Evolutionary conservation across 108 stramenopile genomes (phyloP).

Genomic region (Nitzschia palea): DNA sequence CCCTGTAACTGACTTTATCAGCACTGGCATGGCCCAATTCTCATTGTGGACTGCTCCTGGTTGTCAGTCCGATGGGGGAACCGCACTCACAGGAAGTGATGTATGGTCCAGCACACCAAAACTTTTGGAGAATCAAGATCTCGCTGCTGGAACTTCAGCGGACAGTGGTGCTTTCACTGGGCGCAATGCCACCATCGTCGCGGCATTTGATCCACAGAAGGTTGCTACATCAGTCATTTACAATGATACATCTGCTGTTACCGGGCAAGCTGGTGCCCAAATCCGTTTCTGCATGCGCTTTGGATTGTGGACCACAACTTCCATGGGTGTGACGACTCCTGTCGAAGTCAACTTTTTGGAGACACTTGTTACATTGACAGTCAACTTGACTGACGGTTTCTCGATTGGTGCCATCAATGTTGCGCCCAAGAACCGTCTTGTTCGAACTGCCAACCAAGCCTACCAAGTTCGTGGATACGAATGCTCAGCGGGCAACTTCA

Average conservation of each 20-base stretch:
- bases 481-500: neutral
- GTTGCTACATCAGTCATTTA: neutral
- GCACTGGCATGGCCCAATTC: neutral
- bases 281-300: slow-evolving; percentile 7
- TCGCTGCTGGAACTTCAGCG: neutral
- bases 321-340: neutral
- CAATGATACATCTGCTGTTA: neutral
- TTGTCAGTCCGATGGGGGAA: neutral
- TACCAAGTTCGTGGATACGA: slow-evolving; percentile 12
- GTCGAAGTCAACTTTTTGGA: slow-evolving; percentile 25
- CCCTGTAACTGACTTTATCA: slow-evolving; percentile 1
- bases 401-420: neutral
- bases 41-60: neutral
- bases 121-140: neutral
- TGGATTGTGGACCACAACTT: neutral
- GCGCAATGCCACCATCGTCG: neutral
- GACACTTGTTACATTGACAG: slow-evolving; percentile 14
- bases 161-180: slow-evolving; percentile 6
- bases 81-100: neutral
- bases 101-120: too few relatives aligned
- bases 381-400: slow-evolving; percentile 16
- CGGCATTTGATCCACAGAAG: neutral
- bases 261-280: neutral
- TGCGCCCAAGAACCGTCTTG: slow-evolving; percentile 2
- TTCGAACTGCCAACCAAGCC: slow-evolving; percentile 1